These are phyloP conservation scores for Trichosporon sp. DNA, from an alignment of 1,284 basidiomycete species.

Conservation along the genomic window DNA sequence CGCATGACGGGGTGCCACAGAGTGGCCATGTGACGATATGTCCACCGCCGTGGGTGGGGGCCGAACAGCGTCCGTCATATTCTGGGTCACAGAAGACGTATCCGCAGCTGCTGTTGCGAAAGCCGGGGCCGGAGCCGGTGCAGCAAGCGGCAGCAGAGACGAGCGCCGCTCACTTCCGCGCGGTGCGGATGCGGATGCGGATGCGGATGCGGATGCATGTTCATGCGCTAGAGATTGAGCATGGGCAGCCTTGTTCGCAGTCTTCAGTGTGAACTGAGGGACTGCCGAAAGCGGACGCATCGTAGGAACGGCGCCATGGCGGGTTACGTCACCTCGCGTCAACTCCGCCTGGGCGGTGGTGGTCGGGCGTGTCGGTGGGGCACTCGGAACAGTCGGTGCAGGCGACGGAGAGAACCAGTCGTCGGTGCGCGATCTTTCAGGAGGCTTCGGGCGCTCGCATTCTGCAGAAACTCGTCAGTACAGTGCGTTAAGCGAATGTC, in stretches of 20 bases:
- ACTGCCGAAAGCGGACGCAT: constrained; percentile 7
- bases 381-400: not conserved
- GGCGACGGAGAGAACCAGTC: constrained; percentile 17
- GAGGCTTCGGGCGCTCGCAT: not conserved
- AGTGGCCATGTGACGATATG: not conserved
- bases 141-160: not conserved
- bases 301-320: not conserved
- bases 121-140: not conserved
- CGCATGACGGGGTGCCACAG: not conserved
- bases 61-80: not conserved
- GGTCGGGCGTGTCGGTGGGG: not conserved
- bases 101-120: too few relatives aligned
- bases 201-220: not conserved
- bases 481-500: too few relatives aligned
- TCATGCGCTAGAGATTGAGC: not conserved
- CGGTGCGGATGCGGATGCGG: not conserved
- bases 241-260: not conserved
- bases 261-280: not conserved
- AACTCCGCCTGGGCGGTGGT: not conserved
- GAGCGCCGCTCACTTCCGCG: not conserved
- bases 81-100: not conserved
- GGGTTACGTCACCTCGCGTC: constrained; percentile 18
- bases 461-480: not conserved
- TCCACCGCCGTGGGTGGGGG: not conserved
- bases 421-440: not conserved